Percentiles rank a stretch among this genome's conserved stretches.
phyloP scores from a whole-genome alignment of 169 alveolate genomes.

The Perkinsus olseni region DNA sequence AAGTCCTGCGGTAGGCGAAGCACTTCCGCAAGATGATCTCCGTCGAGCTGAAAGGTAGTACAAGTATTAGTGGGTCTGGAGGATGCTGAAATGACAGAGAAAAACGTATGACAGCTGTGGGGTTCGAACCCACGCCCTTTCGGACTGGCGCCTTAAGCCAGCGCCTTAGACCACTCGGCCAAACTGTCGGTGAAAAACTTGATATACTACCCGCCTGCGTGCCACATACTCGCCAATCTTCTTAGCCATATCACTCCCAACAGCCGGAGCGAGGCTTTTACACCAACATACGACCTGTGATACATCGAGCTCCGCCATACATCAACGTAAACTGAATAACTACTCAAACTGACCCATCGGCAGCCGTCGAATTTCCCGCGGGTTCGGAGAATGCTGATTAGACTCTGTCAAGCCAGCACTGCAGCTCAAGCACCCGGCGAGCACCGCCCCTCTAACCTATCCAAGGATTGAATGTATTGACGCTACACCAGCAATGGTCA shows the following conservation, averaged over 20 bases:
- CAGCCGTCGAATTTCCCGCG: not conserved
- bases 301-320: not conserved
- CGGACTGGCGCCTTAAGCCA: constrained; percentile 6
- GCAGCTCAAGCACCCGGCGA: too few species aligned
- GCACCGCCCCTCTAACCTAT: too few species aligned
- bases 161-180: constrained; percentile 6
- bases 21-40: not conserved
- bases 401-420: too few species aligned
- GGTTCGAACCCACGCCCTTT: constrained; percentile 5
- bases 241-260: not conserved
- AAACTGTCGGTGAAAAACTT: not conserved
- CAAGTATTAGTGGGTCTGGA: not conserved
- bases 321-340: not conserved
- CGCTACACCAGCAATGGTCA: not conserved
- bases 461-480: not conserved
- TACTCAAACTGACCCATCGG: not conserved
- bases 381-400: too few species aligned
- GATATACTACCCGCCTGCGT: not conserved
- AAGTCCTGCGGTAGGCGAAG: not conserved
- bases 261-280: not conserved
- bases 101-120: not conserved
- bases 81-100: not conserved
- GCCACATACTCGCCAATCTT: not conserved
- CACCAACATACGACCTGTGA: not conserved
- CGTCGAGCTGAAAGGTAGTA: not conserved